A percentile compares a stretch with the other conserved stretches of the same genome.
These are phyloP conservation scores for Tolypocladium tundrense DNA, from an alignment of 2,329 filamentous ascomycete genomes.

Conservation along the genomic window DNA sequence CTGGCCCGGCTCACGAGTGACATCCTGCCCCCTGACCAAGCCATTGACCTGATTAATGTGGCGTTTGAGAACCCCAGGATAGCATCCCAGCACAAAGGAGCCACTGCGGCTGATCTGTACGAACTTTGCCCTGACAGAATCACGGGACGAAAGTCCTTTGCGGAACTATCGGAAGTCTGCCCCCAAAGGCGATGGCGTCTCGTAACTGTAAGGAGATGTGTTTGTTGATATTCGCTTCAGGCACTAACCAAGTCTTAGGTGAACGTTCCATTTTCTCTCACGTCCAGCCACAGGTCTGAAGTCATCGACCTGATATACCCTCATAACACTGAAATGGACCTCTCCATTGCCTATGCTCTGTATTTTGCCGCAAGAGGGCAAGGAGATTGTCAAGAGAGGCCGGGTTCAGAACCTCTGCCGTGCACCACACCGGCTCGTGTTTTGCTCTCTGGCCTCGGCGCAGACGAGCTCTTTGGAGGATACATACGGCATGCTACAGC, in stretches of 20 bases:
- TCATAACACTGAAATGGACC: conserved; percentile 97
- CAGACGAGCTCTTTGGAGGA: conserved; percentile 92
- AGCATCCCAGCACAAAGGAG: conserved; percentile 39
- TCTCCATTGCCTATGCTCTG: conserved; percentile 87
- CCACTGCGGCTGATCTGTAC: conserved; percentile 39
- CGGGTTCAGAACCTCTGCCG: conserved; percentile 12
- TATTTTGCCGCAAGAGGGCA: conserved; percentile 82
- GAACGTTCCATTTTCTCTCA: conserved; percentile 73
- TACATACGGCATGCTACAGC: conserved; percentile 78
- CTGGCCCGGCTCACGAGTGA: conserved; percentile 75
- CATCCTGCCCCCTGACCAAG: conserved; percentile 54
- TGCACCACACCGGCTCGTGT: conserved; percentile 70
- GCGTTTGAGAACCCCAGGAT: conserved; percentile 90
- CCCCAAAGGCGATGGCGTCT: conserved; percentile 71
- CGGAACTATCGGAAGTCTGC: conserved; percentile 63
- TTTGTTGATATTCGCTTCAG: neutral
- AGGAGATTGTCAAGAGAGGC: conserved; percentile 34
- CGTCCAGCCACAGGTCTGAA: conserved; percentile 53
- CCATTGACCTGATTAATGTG: conserved; percentile 85
- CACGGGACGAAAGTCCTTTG: conserved; percentile 70
- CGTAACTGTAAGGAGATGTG: conserved; percentile 44
- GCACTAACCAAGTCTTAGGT: conserved; percentile 33
- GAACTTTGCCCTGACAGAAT: conserved; percentile 84
- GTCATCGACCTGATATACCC: conserved; percentile 76
- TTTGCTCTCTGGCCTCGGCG: conserved; percentile 83